Evolutionary conservation across 805 yeast genomes (phyloP).

Genomic region (Sugiyamaella smithiae): DNA sequence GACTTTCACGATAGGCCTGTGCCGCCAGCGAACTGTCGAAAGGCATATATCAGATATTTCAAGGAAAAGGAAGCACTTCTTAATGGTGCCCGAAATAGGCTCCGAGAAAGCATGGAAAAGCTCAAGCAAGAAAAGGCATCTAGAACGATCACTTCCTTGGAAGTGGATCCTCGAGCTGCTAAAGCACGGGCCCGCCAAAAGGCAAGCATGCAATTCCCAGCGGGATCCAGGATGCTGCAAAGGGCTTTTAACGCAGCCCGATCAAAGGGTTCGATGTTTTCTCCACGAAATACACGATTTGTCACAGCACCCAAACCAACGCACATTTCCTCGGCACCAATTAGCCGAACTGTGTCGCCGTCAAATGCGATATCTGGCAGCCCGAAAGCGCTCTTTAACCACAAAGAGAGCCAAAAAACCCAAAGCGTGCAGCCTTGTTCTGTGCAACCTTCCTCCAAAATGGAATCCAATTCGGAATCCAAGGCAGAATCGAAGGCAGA

Average conservation of each 20-base stretch:
- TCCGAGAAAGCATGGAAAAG: slow-evolving; percentile 30
- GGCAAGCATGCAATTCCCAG: slow-evolving; percentile 6
- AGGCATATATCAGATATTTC: slow-evolving; percentile 28
- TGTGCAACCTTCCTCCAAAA: no score
- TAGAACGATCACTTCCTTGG: slow-evolving; percentile 23
- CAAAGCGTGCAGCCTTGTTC: no score
- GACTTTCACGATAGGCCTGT: slow-evolving; percentile 35
- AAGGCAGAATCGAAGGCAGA: no score
- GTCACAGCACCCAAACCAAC: neutral
- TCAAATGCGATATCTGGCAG: no score
- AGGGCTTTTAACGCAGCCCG: slow-evolving; percentile 19
- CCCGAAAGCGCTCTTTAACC: no score
- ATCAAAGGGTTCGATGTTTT: slow-evolving; percentile 24
- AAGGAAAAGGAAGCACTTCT: slow-evolving; percentile 47
- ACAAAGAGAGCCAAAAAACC: no score
- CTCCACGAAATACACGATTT: slow-evolving; percentile 22
- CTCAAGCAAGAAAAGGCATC: slow-evolving; percentile 28
- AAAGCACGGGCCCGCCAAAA: slow-evolving; percentile 18
- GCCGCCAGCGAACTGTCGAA: slow-evolving; percentile 28
- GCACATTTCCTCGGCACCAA: neutral
- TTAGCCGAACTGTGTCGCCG: neutral
- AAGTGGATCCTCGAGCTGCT: slow-evolving; percentile 24
- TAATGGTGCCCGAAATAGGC: slow-evolving; percentile 42
- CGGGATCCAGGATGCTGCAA: slow-evolving; percentile 24
- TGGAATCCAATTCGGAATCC: no score